phyloP scores from a whole-genome alignment of 306 rosid species.

The Morella rubra region DNA sequence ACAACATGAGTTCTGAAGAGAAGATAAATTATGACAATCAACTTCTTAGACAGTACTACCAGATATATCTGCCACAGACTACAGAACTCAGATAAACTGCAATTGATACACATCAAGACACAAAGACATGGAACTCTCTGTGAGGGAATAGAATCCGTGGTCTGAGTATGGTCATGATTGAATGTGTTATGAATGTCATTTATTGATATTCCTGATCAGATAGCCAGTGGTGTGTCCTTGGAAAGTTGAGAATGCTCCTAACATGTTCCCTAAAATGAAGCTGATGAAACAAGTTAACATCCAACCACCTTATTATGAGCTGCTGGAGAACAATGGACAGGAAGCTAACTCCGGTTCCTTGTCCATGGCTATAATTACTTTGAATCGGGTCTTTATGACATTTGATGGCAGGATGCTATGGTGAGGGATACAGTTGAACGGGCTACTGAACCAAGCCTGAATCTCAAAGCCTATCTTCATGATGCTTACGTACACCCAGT shows the following conservation, averaged over 20 bases:
- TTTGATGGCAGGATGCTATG: constrained; percentile 79
- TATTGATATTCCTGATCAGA: neutral
- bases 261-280: too few relatives aligned
- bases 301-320: neutral
- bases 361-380: neutral
- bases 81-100: too few relatives aligned
- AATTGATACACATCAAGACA: neutral
- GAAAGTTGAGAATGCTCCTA: neutral
- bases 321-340: neutral
- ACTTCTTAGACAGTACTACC: neutral
- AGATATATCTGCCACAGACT: too few relatives aligned
- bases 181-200: neutral
- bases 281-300: neutral
- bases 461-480: constrained; percentile 62
- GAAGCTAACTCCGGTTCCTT: too few relatives aligned
- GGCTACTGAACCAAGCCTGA: constrained; percentile 74
- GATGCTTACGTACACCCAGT: constrained; percentile 78
- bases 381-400: neutral
- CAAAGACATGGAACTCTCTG: neutral
- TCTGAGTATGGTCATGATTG: neutral
- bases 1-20: neutral
- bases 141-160: neutral
- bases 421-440: constrained; percentile 84
- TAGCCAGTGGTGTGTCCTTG: neutral
- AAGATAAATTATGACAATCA: neutral